A percentile compares a stretch with the other conserved stretches of the same genome.
These are phyloP conservation scores for Isoetes taiwanensis DNA, from an alignment of 75 land plant genomes.

Conservation along the genomic window DNA sequence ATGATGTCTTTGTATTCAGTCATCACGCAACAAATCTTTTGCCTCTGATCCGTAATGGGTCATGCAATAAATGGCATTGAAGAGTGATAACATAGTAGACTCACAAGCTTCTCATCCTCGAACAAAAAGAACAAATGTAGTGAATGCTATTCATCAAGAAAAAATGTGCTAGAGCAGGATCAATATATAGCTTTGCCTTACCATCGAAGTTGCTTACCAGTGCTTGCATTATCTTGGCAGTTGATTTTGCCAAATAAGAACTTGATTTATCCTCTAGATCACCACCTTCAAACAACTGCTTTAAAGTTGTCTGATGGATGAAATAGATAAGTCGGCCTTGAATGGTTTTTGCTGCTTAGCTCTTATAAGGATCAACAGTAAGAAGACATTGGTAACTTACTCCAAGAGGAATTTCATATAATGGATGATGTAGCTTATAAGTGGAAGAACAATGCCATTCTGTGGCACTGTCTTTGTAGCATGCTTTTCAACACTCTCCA, in stretches of 20 bases:
- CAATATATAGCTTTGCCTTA: slow-evolving; percentile 18
- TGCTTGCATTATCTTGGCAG: neutral
- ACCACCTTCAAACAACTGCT: slow-evolving; percentile 9
- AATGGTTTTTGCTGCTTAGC: too few species aligned
- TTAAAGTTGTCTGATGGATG: slow-evolving; percentile 11
- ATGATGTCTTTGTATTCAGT: slow-evolving; percentile 22
- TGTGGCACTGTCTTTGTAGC: slow-evolving; percentile 9
- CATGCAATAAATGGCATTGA: too few species aligned
- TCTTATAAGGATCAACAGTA: neutral
- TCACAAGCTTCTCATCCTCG: slow-evolving; percentile 11
- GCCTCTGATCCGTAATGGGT: slow-evolving; percentile 22
- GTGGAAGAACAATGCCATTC: slow-evolving; percentile 23
- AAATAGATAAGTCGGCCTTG: neutral
- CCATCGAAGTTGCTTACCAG: slow-evolving; percentile 10
- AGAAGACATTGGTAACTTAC: too few species aligned
- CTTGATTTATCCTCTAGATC: neutral
- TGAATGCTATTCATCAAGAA: slow-evolving; percentile 26
- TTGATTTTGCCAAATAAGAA: slow-evolving; percentile 6
- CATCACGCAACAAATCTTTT: slow-evolving; percentile 13
- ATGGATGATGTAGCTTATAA: slow-evolving; percentile 20
- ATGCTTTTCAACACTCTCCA: slow-evolving; percentile 15
- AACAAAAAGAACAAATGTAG: slow-evolving; percentile 17
- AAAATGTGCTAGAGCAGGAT: slow-evolving; percentile 17
- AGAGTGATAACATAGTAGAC: too few species aligned
- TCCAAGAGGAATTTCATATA: slow-evolving; percentile 16